Evolutionary conservation across 805 yeast species (phyloP), one percentile per base, ranked within the genome.

Genomic region (Saturnispora quitensis): DNA sequence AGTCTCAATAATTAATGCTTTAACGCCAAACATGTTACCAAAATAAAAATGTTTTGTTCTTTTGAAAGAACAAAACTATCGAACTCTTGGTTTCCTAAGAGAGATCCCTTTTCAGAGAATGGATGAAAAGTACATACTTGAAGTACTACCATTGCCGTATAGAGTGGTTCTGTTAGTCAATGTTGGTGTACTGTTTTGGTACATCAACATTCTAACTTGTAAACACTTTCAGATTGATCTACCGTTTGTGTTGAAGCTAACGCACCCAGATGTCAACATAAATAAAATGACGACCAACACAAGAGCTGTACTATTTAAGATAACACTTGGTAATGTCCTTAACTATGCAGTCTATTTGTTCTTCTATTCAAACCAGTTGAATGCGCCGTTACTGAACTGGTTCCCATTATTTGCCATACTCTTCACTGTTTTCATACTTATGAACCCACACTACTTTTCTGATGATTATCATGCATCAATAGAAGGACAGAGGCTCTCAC

Each of bases 121-220:
- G 40, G 36, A 38, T 27, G 34, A 27, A 18, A 43, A 33, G 15
- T 40, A 22, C 17, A 17, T 48, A n/a, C 15, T 31, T 5, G 52
- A 53, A 10, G 24, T 38, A 5, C 18, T 55, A 1, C 82, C 83
- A 1, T 60, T 75, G n/a, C 80, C 82, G 1, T 77, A 73, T 56
- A 61, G 83, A 45, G 73, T 80, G 45, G 65, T 81, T 15, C 57
- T 77, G 3, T 65, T 81, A 17, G 55, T 81, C 3, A 71, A 77
- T 52, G 47, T 73, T 4, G 85, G 84, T 5, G 60, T 75, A 5
- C 71, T 77, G 64, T 61, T 81, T 24, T 83, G 87, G 87, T 71
- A 68, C 44, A 50, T 69, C 43, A 72, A 78, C 48, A 66, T 79
- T 40, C 59, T 63, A 51, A 58, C 72, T 22, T 70, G 77, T 51